Conservation (phyloP, 2,329 filamentous ascomycete species). For the Domatiomyces globalis region DNA sequence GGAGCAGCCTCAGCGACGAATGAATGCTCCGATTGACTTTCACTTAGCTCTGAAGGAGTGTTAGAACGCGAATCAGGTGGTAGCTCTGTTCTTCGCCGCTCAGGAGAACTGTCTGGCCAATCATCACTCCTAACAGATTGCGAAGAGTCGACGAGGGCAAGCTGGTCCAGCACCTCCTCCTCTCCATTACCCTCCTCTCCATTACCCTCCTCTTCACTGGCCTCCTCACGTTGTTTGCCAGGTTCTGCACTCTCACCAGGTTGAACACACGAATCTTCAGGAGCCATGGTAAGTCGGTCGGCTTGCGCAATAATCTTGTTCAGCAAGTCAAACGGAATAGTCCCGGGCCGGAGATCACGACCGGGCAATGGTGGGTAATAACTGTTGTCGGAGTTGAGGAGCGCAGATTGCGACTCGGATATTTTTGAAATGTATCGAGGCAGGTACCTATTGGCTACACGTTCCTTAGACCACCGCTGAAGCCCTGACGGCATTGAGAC, state of each 20-base stretch:
- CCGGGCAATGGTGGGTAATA: neutral
- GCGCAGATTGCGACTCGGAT: neutral
- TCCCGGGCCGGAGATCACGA: neutral
- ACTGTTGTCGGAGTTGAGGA: neutral
- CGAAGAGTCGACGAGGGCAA: neutral
- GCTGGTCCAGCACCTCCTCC: neutral
- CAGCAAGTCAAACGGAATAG: neutral
- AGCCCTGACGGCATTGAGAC: neutral
- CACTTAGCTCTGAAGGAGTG: neutral
- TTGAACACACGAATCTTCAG: neutral
- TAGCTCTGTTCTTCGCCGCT: neutral
- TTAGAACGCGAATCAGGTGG: neutral
- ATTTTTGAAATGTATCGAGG: neutral
- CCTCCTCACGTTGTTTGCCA: neutral
- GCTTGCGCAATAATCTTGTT: neutral
- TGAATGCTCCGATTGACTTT: neutral
- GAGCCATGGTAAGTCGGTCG: neutral
- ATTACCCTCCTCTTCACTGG: neutral
- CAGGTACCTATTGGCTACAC: neutral
- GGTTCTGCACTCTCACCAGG: neutral
- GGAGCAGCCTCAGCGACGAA: neutral
- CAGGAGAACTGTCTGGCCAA: neutral
- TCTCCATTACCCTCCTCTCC: neutral
- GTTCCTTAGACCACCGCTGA: neutral
- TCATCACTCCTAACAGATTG: neutral